These are phyloP conservation scores for Sporisorium exsertum DNA, from an alignment of 1,284 basidiomycete genomes.

Conservation along the genomic window DNA sequence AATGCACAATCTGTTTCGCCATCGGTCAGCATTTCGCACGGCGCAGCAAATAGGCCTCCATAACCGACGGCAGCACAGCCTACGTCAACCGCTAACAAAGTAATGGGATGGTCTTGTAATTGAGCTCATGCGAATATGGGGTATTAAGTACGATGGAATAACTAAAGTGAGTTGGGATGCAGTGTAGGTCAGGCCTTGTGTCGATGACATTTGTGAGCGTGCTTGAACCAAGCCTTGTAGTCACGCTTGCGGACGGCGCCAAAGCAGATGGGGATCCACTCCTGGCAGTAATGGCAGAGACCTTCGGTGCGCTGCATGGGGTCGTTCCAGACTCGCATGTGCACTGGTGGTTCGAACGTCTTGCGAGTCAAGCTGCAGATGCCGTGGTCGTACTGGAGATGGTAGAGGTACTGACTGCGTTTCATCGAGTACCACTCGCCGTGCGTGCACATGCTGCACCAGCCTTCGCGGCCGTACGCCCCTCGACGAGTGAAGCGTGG, in stretches of 20 bases:
- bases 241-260: neutral
- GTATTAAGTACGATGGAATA: too few species aligned
- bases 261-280: neutral
- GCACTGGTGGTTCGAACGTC: neutral
- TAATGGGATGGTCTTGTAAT: too few species aligned
- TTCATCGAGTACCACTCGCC: neutral
- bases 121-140: too few species aligned
- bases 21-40: too few species aligned
- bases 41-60: too few species aligned
- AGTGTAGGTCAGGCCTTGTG: too few species aligned
- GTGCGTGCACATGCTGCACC: neutral
- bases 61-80: too few species aligned
- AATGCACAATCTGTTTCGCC: too few species aligned
- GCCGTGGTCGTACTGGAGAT: neutral
- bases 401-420: slow-evolving; percentile 1
- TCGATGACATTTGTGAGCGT: neutral
- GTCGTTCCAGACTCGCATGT: slow-evolving; percentile 2
- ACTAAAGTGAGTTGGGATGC: too few species aligned
- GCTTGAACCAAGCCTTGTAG: neutral
- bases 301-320: neutral
- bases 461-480: neutral
- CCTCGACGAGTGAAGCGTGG: neutral
- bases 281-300: neutral
- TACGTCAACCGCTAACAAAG: too few species aligned
- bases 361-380: neutral